A percentile compares a stretch with the other conserved stretches of the same genome.
Conservation (phyloP, 2,329 filamentous ascomycete species). For the Plenodomus lindquistii region DNA sequence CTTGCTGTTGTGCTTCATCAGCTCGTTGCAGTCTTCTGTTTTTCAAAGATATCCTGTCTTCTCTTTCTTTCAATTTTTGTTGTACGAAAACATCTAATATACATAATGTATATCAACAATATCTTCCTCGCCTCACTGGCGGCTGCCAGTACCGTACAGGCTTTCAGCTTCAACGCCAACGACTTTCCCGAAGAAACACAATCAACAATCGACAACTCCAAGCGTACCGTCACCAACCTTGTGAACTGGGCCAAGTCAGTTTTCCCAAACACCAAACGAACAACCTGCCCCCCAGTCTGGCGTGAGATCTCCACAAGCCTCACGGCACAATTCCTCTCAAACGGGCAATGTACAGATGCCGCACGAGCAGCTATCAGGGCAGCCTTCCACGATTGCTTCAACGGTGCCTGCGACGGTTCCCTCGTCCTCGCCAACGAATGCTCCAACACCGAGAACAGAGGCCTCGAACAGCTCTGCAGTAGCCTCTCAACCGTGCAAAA, state of each 20-base stretch:
- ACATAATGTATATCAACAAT: constrained; percentile 42
- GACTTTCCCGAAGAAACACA: constrained; percentile 23
- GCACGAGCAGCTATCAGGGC: constrained; percentile 41
- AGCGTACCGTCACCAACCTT: constrained; percentile 17
- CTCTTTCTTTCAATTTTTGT: constrained; percentile 11
- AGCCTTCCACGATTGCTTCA: constrained; percentile 45
- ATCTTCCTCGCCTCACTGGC: constrained; percentile 29
- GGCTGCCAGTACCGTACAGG: constrained; percentile 29
- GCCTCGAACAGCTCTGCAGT: constrained; percentile 49
- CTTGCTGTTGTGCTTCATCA: no score
- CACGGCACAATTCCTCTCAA: constrained; percentile 36
- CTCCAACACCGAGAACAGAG: constrained; percentile 46
- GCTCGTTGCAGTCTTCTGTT: neutral
- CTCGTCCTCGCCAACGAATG: constrained; percentile 44
- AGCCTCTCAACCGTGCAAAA: constrained; percentile 47
- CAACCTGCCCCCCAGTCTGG: constrained; percentile 38
- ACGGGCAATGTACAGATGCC: constrained; percentile 42
- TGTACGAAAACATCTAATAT: constrained; percentile 4
- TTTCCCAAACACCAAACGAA: constrained; percentile 8
- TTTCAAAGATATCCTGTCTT: constrained; percentile 2
- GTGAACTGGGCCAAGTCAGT: constrained; percentile 8
- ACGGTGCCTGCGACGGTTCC: constrained; percentile 43
- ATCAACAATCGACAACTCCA: constrained; percentile 15
- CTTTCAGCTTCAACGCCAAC: constrained; percentile 17
- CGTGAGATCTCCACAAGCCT: constrained; percentile 36